Evolutionary conservation across 768 basidiomycete species (phyloP).

Genomic region (Naematelia aurantialba): DNA sequence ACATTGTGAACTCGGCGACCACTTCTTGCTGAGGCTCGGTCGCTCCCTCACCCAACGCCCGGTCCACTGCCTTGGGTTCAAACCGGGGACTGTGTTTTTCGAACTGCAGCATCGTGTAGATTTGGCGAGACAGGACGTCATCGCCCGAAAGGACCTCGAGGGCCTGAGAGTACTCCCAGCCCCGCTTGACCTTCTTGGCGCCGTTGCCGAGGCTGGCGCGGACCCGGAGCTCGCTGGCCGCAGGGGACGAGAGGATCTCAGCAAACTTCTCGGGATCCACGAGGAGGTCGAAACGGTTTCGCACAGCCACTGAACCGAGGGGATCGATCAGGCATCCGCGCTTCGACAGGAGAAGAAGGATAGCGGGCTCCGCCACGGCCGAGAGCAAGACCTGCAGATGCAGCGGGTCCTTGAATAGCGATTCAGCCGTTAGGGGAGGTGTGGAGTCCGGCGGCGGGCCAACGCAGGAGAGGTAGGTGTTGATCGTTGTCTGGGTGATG

Average conservation of each 20-base stretch:
- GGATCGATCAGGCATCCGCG: slow-evolving; percentile 19
- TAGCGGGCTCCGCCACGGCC: slow-evolving; percentile 15
- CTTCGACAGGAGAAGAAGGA: slow-evolving; percentile 20
- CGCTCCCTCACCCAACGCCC: background rate
- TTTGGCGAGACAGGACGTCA: slow-evolving; percentile 12
- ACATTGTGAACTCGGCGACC: no score
- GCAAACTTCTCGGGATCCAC: background rate
- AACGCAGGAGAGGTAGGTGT: no score
- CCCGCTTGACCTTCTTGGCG: slow-evolving; percentile 14
- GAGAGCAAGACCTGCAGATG: slow-evolving; percentile 19
- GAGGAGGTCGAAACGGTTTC: slow-evolving; percentile 18
- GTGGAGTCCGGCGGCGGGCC: no score
- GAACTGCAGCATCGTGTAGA: slow-evolving; percentile 15
- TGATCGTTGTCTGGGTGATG: no score
- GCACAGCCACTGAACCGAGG: slow-evolving; percentile 26
- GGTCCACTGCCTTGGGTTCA: background rate
- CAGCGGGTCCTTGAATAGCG: no score
- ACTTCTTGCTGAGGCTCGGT: no score
- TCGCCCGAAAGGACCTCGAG: slow-evolving; percentile 7
- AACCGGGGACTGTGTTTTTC: slow-evolving; percentile 8
- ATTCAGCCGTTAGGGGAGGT: no score
- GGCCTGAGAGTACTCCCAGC: slow-evolving; percentile 16
- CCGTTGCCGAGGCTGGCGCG: slow-evolving; percentile 1
- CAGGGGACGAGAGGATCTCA: background rate
- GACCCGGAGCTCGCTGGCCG: background rate